Base-by-base conservation (phyloP, 441 rosid species). In the Pelargonium myrrhifolium region DNA sequence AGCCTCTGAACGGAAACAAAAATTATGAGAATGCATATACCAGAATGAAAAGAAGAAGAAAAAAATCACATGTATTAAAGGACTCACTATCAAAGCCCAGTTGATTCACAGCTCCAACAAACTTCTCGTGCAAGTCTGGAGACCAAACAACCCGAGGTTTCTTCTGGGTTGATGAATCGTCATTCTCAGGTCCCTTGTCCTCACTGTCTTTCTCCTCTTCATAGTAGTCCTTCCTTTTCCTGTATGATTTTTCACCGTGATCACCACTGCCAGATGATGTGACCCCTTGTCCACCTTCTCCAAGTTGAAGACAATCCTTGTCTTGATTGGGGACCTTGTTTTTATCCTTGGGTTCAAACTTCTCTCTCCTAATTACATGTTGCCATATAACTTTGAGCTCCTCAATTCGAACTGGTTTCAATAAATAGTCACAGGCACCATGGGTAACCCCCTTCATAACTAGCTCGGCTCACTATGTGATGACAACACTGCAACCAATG, bases 71-170 rank as follows among this genome's bases (percentile, higher is more conserved):
- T 4, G 22, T 20, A 21, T 9, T 3, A 56, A 2, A 37, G 65
- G 78, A 22, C 99, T 88, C 72, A 93, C 97, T 94, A 39, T 88
- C 96, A 61, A 85, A 82, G 60, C 99, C 96, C 64, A 94, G 65
- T 71, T 94, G 96, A 72, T 88, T 82, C 66, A 94, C 99, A 18
- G 98, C 97, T 17, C 72, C 76, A 61, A 94, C 89, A 80, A 94
- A 94, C 79, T 91, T 89, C 83, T 75, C 76, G 58, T 94, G 99
- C 67, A 91, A 82, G 31, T 92, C 98, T 1, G 77, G 87, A 11
- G 96, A 83, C 99, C 99, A 94, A 67, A 92, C 97, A 61, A 92
- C 92, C 51, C 99, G 87, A 67, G 97, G 89, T 86, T 89, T 94
- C 81, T 94, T 94, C 71, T 86, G 86, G 11, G 75, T 65, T 37